These are phyloP conservation scores for Pseudogymnoascus sp. DNA, from an alignment of 2,329 filamentous ascomycete genomes.

Conservation along the genomic window DNA sequence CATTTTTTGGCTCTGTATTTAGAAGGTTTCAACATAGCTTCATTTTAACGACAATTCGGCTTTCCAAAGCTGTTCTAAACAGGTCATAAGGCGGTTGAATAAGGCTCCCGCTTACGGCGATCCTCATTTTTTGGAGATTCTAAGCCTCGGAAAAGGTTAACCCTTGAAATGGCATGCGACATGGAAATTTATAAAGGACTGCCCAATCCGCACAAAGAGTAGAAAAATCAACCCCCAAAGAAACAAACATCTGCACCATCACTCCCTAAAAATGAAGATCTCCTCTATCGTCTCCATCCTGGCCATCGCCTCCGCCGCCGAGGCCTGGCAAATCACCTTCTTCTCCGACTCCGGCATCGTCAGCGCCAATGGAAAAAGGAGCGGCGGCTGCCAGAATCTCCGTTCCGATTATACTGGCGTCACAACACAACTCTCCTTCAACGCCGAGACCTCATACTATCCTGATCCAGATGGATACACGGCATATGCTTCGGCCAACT, in stretches of 20 bases:
- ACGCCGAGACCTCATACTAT: not conserved
- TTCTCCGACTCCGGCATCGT: not conserved
- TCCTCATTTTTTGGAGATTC: not conserved
- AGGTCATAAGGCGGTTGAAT: not conserved
- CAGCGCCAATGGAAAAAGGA: not conserved
- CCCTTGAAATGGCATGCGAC: not conserved
- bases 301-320: not conserved
- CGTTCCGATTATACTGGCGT: not conserved
- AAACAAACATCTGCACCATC: not conserved
- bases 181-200: not conserved
- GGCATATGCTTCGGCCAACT: not conserved
- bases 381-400: not conserved
- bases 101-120: not conserved
- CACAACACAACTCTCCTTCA: not conserved
- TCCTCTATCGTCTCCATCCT: not conserved
- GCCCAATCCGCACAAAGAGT: not conserved
- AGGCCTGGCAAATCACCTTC: not conserved
- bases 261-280: not conserved
- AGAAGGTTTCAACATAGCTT: not conserved
- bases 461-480: not conserved
- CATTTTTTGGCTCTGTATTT: not conserved
- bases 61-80: not conserved
- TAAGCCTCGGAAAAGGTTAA: not conserved
- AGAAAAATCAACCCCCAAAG: not conserved
- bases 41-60: not conserved